Base-by-base conservation (phyloP, 1,284 basidiomycete species). In the Agaricales sp. region DNA sequence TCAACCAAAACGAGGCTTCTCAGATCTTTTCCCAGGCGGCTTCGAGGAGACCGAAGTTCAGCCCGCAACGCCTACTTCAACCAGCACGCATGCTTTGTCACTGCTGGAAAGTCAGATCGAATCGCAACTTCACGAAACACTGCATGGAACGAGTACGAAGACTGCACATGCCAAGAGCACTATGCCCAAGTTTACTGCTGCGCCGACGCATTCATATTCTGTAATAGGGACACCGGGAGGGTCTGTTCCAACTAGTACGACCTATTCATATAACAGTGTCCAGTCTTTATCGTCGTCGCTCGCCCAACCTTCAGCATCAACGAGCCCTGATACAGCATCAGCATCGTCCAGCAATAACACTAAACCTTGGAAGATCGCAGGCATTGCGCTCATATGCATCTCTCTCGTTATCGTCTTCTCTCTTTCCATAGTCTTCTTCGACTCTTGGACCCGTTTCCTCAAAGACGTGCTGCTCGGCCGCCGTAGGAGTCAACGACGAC, bases 281-380 rank as follows among this genome's bases (percentile, higher is more conserved):
- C 39, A 41, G 6, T 20, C n/a, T 20, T 8, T 16, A 41, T 4
- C 8, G 6, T n/a, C 39, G 8, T 8, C 4, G 6, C 16, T 16
- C 8, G 4, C 39, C 18, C 6, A n/a, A n/a, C 18, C 39, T 20
- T n/a, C 39, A 11, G 13, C 39, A 8, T 41, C 39, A 11, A 8
- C 39, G 8, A 41, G 8, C 16, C 26, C 26, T 14, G 19, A 11
- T 20, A 11, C 39, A 8, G 13, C 39, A 16, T 4, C 6, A 4
- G 39, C 13, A 41, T 4, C 39, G 8, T 8, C n/a, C 16, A 16
- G 18, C 39, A 20, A 6, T 18, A n/a, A 41, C 39, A n/a, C 76
- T 57, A n/a, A n/a, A n/a, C n/a, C n/a, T n/a, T 85, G 82, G 82
- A 80, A 81, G 61, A 70, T 82, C 50, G 70, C 83, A 50, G 81